Conservation (phyloP, 176 grass and related monocot species). For the Canna indica region DNA sequence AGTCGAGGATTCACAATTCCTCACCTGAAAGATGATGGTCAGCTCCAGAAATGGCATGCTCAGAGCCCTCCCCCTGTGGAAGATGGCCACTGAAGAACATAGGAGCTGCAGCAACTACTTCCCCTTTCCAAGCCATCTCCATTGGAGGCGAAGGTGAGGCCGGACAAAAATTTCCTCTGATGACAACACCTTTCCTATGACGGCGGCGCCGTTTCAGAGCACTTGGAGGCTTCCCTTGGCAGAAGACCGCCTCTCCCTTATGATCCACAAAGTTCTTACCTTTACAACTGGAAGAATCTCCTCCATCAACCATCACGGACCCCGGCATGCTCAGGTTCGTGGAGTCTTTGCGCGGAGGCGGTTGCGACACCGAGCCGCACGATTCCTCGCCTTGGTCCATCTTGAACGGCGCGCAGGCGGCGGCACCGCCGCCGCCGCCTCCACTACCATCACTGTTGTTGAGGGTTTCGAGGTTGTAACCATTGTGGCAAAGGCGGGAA, state of each 20-base stretch:
- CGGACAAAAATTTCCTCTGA: background rate
- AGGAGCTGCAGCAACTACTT: background rate
- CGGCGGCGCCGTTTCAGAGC: background rate
- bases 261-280: background rate
- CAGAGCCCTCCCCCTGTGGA: background rate
- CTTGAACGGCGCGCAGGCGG: background rate
- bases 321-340: background rate
- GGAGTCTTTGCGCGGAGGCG: background rate
- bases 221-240: background rate
- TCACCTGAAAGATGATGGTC: background rate
- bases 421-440: background rate
- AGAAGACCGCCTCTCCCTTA: constrained; percentile 1
- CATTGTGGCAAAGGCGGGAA: background rate
- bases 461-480: background rate
- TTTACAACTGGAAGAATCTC: background rate
- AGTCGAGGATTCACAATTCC: background rate
- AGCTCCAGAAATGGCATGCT: background rate
- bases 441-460: background rate
- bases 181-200: background rate
- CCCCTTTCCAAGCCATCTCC: background rate
- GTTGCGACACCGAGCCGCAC: background rate
- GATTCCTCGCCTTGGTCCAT: background rate
- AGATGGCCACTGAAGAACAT: background rate
- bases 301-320: background rate
- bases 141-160: background rate